Base-by-base conservation (phyloP, 345 rosid species). In the Salix exigua region DNA sequence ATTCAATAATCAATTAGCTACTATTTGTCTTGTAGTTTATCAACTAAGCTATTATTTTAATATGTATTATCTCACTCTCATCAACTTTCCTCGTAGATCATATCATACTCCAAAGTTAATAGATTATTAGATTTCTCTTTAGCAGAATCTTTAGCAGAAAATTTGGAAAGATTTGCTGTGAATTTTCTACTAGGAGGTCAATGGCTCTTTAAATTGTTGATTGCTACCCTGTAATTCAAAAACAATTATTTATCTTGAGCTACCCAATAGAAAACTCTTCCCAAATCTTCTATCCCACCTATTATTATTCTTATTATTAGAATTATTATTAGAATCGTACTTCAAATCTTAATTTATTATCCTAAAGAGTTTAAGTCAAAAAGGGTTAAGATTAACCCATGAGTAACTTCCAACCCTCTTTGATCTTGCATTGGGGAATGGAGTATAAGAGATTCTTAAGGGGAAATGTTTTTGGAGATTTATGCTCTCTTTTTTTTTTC, bases 111-210 rank as follows among this genome's bases (percentile, higher is more conserved):
- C n/a, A 28, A 16, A 37, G 4, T 11, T 46, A 12, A 63, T 21
- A 74, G 33, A 77, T n/a, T 71, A 79, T 33, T 30, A 18, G 2
- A 16, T 70, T 73, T 79, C 68, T 19, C 51, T 66, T 61, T 71
- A 37, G 70, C 58, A 23, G 74, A 76, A 83, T 75, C 81, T 76
- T 78, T 2, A 48, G 58, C 75, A 79, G 64, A 55, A 72, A 78
- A 72, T 61, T 63, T 78, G 78, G 76, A 73, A 69, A 68, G 84
- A 85, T 76, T 72, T 78, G 37, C 5, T 35, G 28, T 68, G 46
- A 64, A 51, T 80, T 72, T 35, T 66, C 64, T 80, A 80, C 35
- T 72, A 30, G 51, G 75, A 70, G 85, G 85, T 77, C 83, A 76
- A 80, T 78, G 77, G 9, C 62, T 30, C 80, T 28, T 7, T 9